phyloP scores from a whole-genome alignment of 768 basidiomycete species.

The Agaricus blazei region DNA sequence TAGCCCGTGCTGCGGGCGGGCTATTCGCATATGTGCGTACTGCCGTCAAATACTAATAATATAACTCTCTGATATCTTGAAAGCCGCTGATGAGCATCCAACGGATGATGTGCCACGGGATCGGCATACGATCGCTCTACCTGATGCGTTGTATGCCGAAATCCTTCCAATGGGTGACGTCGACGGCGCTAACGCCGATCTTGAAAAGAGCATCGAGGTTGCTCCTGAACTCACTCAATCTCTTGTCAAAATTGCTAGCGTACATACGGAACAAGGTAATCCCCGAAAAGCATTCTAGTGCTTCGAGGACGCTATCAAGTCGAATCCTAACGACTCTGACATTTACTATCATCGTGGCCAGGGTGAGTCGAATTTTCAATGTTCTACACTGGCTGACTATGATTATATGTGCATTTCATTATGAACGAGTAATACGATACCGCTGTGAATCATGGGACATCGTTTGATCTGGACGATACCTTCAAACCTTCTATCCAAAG shows the following conservation, averaged over 20 bases:
- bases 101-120: too few species aligned
- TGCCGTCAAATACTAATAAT: too few species aligned
- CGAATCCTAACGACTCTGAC: slow-evolving; percentile 84
- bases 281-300: slow-evolving; percentile 79
- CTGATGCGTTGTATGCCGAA: too few species aligned
- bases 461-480: slow-evolving; percentile 75
- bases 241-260: slow-evolving; percentile 94
- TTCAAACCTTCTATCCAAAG: too few species aligned
- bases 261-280: slow-evolving; percentile 93
- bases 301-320: slow-evolving; percentile 84
- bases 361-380: slow-evolving; percentile 38
- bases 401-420: slow-evolving; percentile 77
- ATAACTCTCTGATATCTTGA: too few species aligned
- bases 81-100: too few species aligned
- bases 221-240: slow-evolving; percentile 74
- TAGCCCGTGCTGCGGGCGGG: too few species aligned
- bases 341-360: slow-evolving; percentile 99
- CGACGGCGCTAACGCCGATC: slow-evolving; percentile 74
- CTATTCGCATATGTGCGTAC: too few species aligned
- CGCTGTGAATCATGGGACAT: slow-evolving; percentile 86
- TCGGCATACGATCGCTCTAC: too few species aligned
- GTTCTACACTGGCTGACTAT: not conserved
- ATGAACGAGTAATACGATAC: slow-evolving; percentile 86
- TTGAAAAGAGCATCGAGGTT: slow-evolving; percentile 70
- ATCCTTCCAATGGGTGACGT: slow-evolving; percentile 84